These are phyloP conservation scores for Loxodes magnus DNA, from an alignment of 73 alveolate species.

Conservation along the genomic window DNA sequence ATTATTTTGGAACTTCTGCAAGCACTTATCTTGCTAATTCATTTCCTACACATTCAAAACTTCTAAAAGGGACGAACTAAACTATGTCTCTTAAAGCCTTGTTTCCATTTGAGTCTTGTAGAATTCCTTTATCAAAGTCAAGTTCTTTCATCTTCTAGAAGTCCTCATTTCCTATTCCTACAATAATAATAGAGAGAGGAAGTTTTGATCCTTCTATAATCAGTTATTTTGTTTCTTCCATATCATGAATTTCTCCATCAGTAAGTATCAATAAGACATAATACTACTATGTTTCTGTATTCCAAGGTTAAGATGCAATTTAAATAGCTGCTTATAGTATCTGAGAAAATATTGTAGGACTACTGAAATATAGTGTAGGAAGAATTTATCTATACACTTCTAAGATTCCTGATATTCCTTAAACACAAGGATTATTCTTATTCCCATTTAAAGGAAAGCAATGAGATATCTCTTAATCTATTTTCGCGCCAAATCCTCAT, in stretches of 20 bases:
- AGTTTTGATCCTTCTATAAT: constrained; percentile 56
- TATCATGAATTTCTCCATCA: constrained; percentile 88
- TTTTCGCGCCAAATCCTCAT: constrained; percentile 92
- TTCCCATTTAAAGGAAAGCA: constrained; percentile 75
- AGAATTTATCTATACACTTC: constrained; percentile 40
- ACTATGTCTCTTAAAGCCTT: constrained; percentile 86
- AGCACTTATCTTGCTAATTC: constrained; percentile 66
- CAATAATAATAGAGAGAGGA: constrained; percentile 74
- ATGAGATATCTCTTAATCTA: constrained; percentile 35
- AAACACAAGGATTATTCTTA: constrained; percentile 58
- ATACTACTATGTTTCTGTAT: constrained; percentile 31
- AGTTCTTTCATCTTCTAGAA: constrained; percentile 50
- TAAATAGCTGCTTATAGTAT: constrained; percentile 26
- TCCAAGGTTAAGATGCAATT: constrained; percentile 21
- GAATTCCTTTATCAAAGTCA: constrained; percentile 72
- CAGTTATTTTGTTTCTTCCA: constrained; percentile 51
- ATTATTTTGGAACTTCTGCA: constrained; percentile 81
- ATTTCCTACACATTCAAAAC: constrained; percentile 35
- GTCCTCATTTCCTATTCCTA: constrained; percentile 65
- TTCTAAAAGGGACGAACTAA: constrained; percentile 82
- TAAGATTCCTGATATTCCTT: constrained; percentile 51
- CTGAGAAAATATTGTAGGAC: constrained; percentile 65
- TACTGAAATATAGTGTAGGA: constrained; percentile 28
- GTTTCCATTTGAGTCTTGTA: constrained; percentile 44
- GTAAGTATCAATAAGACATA: constrained; percentile 70